Evolutionary conservation across 1,284 basidiomycete species (phyloP).

Genomic region (Schizophyllum commune): DNA sequence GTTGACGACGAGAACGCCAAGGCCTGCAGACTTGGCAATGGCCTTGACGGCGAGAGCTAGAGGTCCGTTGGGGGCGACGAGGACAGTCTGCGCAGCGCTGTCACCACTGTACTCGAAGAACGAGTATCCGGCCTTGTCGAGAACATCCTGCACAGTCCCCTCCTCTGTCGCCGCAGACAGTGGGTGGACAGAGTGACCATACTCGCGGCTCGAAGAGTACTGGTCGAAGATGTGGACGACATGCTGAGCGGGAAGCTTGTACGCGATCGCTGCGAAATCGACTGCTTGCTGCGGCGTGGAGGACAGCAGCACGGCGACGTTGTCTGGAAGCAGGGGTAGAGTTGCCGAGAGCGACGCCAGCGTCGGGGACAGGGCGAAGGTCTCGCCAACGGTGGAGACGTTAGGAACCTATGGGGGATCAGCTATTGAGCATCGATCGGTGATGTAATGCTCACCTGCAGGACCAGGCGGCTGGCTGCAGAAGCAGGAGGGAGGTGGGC

Average conservation of each 20-base stretch:
- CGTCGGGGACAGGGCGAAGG: conserved; percentile 64
- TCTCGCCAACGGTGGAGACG: conserved; percentile 57
- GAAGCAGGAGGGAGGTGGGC: conserved; percentile 53
- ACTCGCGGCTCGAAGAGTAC: conserved; percentile 59
- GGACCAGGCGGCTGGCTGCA: conserved; percentile 58
- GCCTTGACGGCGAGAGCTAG: conserved; percentile 52
- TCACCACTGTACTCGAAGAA: conserved; percentile 68
- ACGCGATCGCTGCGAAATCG: conserved; percentile 64
- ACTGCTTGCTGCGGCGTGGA: conserved; percentile 74
- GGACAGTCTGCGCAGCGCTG: conserved; percentile 43
- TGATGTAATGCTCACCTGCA: conserved; percentile 35
- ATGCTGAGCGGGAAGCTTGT: conserved; percentile 54
- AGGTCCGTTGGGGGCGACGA: conserved; percentile 66
- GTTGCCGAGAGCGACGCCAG: conserved; percentile 59
- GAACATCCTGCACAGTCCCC: conserved; percentile 34
- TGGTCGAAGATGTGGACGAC: conserved; percentile 79
- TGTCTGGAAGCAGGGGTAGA: conserved; percentile 56
- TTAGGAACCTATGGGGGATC: conserved; percentile 41
- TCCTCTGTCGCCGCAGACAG: conserved; percentile 22
- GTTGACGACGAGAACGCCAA: conserved; percentile 64
- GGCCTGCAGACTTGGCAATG: conserved; percentile 35
- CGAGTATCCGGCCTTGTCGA: conserved; percentile 47
- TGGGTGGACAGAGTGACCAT: conserved; percentile 42
- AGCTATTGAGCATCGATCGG: background rate
- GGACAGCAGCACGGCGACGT: conserved; percentile 74